A percentile compares a stretch with the other conserved stretches of the same genome.
Evolutionary conservation across 352 stramenopile species (phyloP).

Genomic region (Phytopythium cucurbitacearum): DNA sequence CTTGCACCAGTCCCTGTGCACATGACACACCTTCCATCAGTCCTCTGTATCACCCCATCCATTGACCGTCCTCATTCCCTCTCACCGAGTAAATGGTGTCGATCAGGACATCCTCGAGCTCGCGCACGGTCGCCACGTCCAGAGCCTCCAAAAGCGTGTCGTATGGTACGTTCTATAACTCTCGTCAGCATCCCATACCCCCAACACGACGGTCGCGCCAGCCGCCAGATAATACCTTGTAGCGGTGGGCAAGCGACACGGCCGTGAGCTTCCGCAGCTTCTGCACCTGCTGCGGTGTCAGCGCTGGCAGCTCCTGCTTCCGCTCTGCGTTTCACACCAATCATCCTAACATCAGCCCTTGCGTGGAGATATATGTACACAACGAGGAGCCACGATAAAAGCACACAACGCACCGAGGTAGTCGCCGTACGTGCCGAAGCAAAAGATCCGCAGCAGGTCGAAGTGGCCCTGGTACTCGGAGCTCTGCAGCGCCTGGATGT

Average conservation of each 20-base stretch:
- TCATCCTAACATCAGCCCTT: too few species aligned
- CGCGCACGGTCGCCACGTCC: conserved; percentile 72
- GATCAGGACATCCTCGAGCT: conserved; percentile 92
- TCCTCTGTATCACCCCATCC: too few species aligned
- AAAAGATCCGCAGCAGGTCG: conserved; percentile 87
- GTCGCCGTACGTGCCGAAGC: conserved; percentile 85
- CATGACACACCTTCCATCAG: not conserved
- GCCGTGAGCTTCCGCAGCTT: conserved; percentile 90
- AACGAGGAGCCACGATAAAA: not conserved
- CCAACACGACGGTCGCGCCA: not conserved
- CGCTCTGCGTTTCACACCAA: conserved; percentile 20
- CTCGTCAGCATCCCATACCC: not conserved
- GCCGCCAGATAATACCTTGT: conserved; percentile 45
- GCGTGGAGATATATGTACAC: too few species aligned
- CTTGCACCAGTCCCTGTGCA: conserved; percentile 79
- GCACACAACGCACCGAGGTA: conserved; percentile 56
- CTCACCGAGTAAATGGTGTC: conserved; percentile 90
- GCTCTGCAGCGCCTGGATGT: conserved; percentile 77
- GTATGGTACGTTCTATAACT: conserved; percentile 74
- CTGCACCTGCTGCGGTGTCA: conserved; percentile 66
- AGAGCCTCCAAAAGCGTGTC: conserved; percentile 71
- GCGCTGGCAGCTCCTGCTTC: conserved; percentile 53
- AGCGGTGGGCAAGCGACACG: conserved; percentile 78
- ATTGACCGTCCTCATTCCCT: not conserved
- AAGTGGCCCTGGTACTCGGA: conserved; percentile 78